These are phyloP conservation scores for Lantana camara DNA, from an alignment of 257 asterid genomes.

Conservation along the genomic window DNA sequence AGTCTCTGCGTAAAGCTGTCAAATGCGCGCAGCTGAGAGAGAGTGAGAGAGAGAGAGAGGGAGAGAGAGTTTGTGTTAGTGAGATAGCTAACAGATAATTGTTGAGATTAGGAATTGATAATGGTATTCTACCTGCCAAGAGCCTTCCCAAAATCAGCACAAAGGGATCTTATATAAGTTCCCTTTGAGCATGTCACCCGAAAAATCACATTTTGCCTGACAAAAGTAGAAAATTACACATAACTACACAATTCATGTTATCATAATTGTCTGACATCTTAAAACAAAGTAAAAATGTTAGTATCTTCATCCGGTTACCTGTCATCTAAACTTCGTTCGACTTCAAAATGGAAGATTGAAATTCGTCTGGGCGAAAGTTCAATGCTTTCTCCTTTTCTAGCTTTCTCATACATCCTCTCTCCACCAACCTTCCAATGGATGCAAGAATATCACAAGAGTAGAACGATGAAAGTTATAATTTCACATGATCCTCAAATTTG, in stretches of 20 bases:
- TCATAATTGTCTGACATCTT: neutral
- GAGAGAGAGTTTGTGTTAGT: neutral
- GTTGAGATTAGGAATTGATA: neutral
- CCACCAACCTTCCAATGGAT: slow-evolving; percentile 76
- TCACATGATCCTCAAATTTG: neutral
- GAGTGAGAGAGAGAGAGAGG: neutral
- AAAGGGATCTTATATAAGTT: slow-evolving; percentile 90
- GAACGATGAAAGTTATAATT: neutral
- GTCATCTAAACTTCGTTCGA: slow-evolving; percentile 92
- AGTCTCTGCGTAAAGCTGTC: slow-evolving; percentile 88
- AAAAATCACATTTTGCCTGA: slow-evolving; percentile 91
- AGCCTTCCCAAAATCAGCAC: slow-evolving; percentile 94
- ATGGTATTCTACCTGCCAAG: slow-evolving; percentile 64
- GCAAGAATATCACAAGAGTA: slow-evolving; percentile 1
- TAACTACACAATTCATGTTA: neutral
- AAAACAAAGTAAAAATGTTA: neutral
- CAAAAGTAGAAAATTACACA: neutral
- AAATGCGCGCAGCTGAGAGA: slow-evolving; percentile 90
- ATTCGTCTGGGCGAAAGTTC: slow-evolving; percentile 93
- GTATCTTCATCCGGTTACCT: slow-evolving; percentile 42
- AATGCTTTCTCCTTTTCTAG: slow-evolving; percentile 93
- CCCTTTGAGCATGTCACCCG: slow-evolving; percentile 96
- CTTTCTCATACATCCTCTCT: slow-evolving; percentile 95
- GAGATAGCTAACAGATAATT: neutral
- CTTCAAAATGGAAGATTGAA: slow-evolving; percentile 72